Evolutionary conservation across 441 rosid species (phyloP).

Genomic region (Populus hybrid): DNA sequence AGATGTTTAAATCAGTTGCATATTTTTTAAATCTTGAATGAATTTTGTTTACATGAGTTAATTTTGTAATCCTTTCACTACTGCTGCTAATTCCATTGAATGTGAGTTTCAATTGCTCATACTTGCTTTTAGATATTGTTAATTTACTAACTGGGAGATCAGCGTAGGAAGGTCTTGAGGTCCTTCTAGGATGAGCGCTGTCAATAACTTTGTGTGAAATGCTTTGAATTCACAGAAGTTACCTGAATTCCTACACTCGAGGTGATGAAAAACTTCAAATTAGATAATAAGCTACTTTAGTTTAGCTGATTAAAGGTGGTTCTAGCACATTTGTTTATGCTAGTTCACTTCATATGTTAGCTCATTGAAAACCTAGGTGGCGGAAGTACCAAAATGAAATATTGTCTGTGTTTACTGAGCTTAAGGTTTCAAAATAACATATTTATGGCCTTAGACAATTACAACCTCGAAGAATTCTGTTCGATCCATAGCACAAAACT

Average conservation of each 20-base stretch:
- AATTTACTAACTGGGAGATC: background rate
- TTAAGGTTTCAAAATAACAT: conserved; percentile 1
- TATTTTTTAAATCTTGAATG: conserved; percentile 4
- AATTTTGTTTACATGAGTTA: background rate
- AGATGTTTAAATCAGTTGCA: conserved; percentile 2
- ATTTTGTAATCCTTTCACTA: background rate
- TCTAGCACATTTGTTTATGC: background rate
- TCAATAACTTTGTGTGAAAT: background rate
- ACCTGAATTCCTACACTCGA: background rate
- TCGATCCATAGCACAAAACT: background rate
- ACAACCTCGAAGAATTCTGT: background rate
- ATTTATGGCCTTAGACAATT: background rate
- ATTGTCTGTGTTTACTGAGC: background rate
- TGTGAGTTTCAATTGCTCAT: background rate
- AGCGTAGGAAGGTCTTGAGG: background rate
- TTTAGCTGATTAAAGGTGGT: background rate
- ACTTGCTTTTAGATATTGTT: background rate
- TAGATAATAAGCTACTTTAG: background rate
- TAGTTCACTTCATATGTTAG: background rate
- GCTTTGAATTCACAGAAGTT: background rate
- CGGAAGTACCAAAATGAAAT: conserved; percentile 1
- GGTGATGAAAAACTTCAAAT: background rate
- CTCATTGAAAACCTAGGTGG: background rate
- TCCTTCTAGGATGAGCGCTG: background rate
- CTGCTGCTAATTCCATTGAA: background rate